Base-by-base conservation (phyloP, 345 rosid genomes). In the Psidium friedrichsthalianum region DNA sequence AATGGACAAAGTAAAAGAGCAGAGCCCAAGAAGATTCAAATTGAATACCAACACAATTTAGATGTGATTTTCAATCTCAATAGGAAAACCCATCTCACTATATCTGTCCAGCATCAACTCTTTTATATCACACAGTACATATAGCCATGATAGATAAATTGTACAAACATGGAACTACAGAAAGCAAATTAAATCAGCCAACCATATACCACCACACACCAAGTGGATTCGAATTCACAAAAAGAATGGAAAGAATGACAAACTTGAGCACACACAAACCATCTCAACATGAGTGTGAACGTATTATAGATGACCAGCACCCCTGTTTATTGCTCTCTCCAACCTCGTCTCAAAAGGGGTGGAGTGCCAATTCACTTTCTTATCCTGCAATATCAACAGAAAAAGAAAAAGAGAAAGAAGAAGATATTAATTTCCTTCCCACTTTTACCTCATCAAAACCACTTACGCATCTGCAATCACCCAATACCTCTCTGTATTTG, bases 261-360 rank as follows among this genome's bases (percentile, higher is more conserved):
- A 64, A 64, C 47, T 5, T 8, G 24, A 32, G 78, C 78, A 64
- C 78, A 32, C 78, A 1, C 44, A 32, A 64, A 32, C 78, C 44
- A 82, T 82, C 56, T 51, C 32, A 5, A 57, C 21, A 82, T 16
- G 44, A 12, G 56, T 5, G 8, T 24, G 13, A 8, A 27, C 83
- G 14, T 57, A 64, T 64, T 64, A 64, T 22, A 64, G 55, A 47
- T 61, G 81, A 84, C 64, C 87, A 86, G 89, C 85, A 84, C 61
- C 87, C 85, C 89, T 88, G 83, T 88, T 89, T 94, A 97, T 88
- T 91, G 98, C 99, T 93, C 94, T 94, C 92, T 97, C 99, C 91
- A 97, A 88, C 92, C 98, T 93, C 15, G 93, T 93, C 90, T 95
- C 99, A 86, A 95, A 97, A 55, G 99, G 99, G 20, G 99, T 97